Conservation (phyloP, 2,329 filamentous ascomycete species). For the Penicillium sp. region DNA sequence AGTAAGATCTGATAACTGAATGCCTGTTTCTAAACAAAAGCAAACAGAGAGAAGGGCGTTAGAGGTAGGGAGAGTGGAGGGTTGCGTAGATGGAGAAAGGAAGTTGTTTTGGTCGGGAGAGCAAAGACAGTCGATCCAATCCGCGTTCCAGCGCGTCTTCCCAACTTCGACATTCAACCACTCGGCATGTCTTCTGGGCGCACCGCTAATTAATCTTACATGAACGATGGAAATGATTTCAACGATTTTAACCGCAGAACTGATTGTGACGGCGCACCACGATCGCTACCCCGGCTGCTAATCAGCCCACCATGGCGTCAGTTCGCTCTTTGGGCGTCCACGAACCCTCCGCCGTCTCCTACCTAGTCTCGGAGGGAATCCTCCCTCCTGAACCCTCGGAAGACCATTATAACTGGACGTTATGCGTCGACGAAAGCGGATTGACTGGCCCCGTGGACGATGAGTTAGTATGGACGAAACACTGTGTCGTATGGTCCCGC, state of each 20-base stretch:
- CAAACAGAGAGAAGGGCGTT: neutral
- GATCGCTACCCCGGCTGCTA: conserved; percentile 22
- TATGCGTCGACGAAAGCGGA: conserved; percentile 48
- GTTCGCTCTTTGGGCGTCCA: conserved; percentile 90
- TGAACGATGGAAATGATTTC: conserved; percentile 32
- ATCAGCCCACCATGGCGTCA: conserved; percentile 68
- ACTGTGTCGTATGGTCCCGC: conserved; percentile 84
- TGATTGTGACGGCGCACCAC: conserved; percentile 22
- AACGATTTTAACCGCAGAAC: conserved; percentile 24
- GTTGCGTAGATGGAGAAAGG: conserved; percentile 21
- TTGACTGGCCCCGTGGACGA: conserved; percentile 60
- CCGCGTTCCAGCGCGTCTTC: conserved; percentile 35
- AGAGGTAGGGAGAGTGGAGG: conserved; percentile 13
- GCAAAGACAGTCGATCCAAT: conserved; percentile 20
- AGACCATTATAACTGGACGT: conserved; percentile 72
- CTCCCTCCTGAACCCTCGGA: conserved; percentile 66
- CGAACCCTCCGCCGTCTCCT: conserved; percentile 77
- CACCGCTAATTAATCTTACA: conserved; percentile 5
- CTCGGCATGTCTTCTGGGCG: conserved; percentile 13
- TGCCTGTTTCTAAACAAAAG: neutral
- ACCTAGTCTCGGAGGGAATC: conserved; percentile 78
- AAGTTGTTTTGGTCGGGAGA: conserved; percentile 29
- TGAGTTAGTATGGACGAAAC: conserved; percentile 73
- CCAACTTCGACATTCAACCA: conserved; percentile 18
- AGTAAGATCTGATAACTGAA: neutral